These are phyloP conservation scores for Arctostaphylos glauca DNA, from an alignment of 148 eudicot species.

Conservation along the genomic window DNA sequence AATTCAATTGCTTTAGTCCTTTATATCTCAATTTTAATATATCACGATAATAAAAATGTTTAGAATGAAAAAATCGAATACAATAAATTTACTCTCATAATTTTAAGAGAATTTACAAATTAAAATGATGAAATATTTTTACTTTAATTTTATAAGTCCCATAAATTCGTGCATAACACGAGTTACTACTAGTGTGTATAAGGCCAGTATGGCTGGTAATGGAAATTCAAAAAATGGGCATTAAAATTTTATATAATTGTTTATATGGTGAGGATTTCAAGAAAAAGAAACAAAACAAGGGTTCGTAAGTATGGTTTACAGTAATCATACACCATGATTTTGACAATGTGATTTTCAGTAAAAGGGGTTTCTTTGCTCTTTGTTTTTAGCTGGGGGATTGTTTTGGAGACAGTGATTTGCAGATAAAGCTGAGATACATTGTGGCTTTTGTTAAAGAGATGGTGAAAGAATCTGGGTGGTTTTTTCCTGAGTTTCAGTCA, in stretches of 20 bases:
- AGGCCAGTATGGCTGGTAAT: neutral
- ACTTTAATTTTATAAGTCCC: too few relatives aligned
- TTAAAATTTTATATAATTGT: neutral
- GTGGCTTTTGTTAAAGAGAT: constrained; percentile 22
- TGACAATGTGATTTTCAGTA: neutral
- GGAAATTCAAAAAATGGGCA: neutral
- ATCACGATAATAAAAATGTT: too few relatives aligned
- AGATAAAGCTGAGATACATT: neutral
- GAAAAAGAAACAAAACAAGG: neutral
- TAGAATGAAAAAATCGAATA: too few relatives aligned
- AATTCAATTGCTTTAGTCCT: too few relatives aligned
- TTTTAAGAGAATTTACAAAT: too few relatives aligned
- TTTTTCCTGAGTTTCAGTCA: constrained; percentile 9
- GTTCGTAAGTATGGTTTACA: neutral
- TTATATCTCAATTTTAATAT: too few relatives aligned
- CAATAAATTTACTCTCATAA: too few relatives aligned
- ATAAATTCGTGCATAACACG: too few relatives aligned
- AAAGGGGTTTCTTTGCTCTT: neutral
- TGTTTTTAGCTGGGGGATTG: neutral
- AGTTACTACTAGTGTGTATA: too few relatives aligned
- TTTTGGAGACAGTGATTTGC: neutral
- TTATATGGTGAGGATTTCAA: neutral
- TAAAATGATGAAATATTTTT: too few relatives aligned
- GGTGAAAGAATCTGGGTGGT: neutral
- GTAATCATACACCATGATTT: neutral